A percentile compares a stretch with the other conserved stretches of the same genome.
phyloP scores from a whole-genome alignment of 2,329 filamentous ascomycete genomes.

The Aspergillus quadricinctus region DNA sequence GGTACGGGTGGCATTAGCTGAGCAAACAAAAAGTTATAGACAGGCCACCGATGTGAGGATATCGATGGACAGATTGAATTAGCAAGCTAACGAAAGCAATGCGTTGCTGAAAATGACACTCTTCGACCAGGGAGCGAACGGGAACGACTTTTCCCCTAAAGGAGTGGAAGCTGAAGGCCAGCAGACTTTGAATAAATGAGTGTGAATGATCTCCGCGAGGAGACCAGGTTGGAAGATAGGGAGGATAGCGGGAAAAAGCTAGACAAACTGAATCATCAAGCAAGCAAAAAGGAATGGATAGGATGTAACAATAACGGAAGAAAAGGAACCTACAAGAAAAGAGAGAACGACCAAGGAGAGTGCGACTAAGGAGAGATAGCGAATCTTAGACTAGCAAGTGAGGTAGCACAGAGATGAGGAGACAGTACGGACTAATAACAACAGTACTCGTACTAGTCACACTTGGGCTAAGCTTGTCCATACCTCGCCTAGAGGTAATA shows the following conservation, averaged over 20 bases:
- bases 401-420: neutral
- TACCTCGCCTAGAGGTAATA: neutral
- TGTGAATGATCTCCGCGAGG: constrained; percentile 10
- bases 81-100: neutral
- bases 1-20: neutral
- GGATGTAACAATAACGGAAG: constrained; percentile 10
- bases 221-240: neutral
- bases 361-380: constrained; percentile 9
- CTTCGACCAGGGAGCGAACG: constrained; percentile 25
- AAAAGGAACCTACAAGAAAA: constrained; percentile 7
- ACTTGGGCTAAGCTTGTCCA: neutral
- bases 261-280: neutral
- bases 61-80: neutral
- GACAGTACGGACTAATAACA: neutral
- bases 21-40: neutral
- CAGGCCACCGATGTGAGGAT: neutral
- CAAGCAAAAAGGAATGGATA: constrained; percentile 5
- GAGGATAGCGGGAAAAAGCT: neutral
- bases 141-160: constrained; percentile 17
- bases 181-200: constrained; percentile 4
- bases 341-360: constrained; percentile 9
- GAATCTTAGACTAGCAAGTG: constrained; percentile 4
- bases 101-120: constrained; percentile 1
- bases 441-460: neutral
- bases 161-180: constrained; percentile 25